Percentiles rank a stretch among this genome's conserved stretches.
phyloP scores from a whole-genome alignment of 2,329 filamentous ascomycete genomes.

The Camptophora hylomeconis region DNA sequence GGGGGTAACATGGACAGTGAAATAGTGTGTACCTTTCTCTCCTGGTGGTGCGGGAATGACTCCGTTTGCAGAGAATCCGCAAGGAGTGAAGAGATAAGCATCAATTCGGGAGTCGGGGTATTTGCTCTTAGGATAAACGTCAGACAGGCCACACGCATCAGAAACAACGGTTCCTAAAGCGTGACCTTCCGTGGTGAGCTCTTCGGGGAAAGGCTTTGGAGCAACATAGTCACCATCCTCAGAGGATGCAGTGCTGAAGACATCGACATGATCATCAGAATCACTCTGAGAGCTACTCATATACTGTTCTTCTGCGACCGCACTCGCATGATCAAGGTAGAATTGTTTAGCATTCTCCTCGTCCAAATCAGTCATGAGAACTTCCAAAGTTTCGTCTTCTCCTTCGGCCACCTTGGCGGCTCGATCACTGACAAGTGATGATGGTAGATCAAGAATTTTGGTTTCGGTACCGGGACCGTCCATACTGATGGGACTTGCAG shows the following conservation, averaged over 20 bases:
- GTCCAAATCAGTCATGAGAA: constrained; percentile 57
- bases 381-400: constrained; percentile 43
- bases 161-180: constrained; percentile 86
- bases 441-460: constrained; percentile 44
- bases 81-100: constrained; percentile 90
- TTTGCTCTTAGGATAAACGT: constrained; percentile 72
- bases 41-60: constrained; percentile 68
- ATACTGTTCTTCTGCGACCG: constrained; percentile 72
- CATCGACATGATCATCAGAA: constrained; percentile 46
- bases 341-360: constrained; percentile 54
- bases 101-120: constrained; percentile 92
- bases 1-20: constrained; percentile 95
- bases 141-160: constrained; percentile 73
- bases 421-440: constrained; percentile 16
- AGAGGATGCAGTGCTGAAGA: constrained; percentile 63
- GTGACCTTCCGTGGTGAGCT: constrained; percentile 84
- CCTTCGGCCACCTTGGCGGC: constrained; percentile 17
- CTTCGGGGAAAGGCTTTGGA: constrained; percentile 51
- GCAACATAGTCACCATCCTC: constrained; percentile 47
- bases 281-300: constrained; percentile 59
- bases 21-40: constrained; percentile 63
- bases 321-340: constrained; percentile 70
- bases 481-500: constrained; percentile 52
- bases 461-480: constrained; percentile 41
- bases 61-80: constrained; percentile 93